Base-by-base conservation (phyloP, 164 flowering plant species). In the Nelumbo lutea region DNA sequence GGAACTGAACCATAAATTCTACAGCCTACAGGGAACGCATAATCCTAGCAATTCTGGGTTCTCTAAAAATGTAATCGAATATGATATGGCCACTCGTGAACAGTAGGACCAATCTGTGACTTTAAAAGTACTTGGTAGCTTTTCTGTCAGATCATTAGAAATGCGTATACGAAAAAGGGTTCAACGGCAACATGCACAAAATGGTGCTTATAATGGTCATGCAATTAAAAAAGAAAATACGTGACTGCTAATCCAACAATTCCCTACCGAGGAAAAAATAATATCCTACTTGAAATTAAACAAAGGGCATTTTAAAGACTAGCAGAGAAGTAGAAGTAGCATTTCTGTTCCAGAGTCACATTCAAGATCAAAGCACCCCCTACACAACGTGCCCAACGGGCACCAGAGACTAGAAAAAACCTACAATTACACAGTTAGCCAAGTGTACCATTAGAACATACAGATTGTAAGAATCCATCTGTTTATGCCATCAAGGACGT, bases 401-500 rank as follows among this genome's bases (percentile, higher is more conserved):
- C 77, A 65, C 27, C 40, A 39, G 59, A 58, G 66, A 71, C 56
- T 62, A 70, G 46, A 73, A 68, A 50, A 57, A 64, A 68, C 48
- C 64, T 40, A 64, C 70, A 51, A 61, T 73, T 76, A 72, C 55
- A 71, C 46, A 64, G 73, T 77, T 77, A 73, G 75, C 60, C 50
- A 39, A 15, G 50, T 27, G 8, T 39, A 65, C 61, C 73, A 57
- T 5, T 45, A 51, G 27, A 66, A 39, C 43, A 58, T 44, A 57
- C 72, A 53, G 14, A 50, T 40, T 68, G 57, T 61, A 70, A 71
- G 62, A 68, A 67, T 43, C 64, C 52, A 61, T 67, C 67, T 64
- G 10, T 1, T 69, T 46, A 9, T 9, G 48, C 6, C 50, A 67
- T 81, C 78, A 85, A 62, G 81, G 83, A 27, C 91, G 84, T 0